phyloP scores from a whole-genome alignment of 2,329 filamentous ascomycete species.

The Bipolaris cookei region DNA sequence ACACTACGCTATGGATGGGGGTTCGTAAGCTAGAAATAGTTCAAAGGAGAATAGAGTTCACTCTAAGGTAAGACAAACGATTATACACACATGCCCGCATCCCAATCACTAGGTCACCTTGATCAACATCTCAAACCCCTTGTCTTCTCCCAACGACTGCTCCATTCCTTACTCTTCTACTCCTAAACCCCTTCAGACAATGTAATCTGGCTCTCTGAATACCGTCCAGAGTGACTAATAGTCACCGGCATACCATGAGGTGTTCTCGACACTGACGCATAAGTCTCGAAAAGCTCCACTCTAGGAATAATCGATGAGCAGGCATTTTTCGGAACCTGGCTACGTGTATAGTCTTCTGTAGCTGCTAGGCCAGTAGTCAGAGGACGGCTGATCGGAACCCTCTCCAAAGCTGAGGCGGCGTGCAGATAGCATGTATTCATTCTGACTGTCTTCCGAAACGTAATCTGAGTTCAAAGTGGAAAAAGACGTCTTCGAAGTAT shows the following conservation, averaged over 20 bases:
- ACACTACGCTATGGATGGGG: no score
- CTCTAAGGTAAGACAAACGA: no score
- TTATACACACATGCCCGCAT: not conserved
- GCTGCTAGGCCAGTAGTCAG: not conserved
- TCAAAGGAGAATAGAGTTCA: no score
- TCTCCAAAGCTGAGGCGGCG: constrained; percentile 9
- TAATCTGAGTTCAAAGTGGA: not conserved
- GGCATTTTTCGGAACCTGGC: not conserved
- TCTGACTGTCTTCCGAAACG: not conserved
- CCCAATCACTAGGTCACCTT: not conserved
- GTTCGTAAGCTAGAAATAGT: no score
- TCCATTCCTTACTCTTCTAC: not conserved
- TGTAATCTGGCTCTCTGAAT: not conserved
- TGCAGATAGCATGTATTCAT: not conserved
- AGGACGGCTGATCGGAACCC: not conserved
- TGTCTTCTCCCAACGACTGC: not conserved
- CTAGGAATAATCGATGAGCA: no score
- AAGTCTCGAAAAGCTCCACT: not conserved
- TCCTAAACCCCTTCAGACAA: not conserved
- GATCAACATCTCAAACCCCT: not conserved
- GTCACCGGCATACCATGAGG: not conserved
- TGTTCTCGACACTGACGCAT: not conserved
- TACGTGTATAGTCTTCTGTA: not conserved
- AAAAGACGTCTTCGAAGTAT: not conserved
- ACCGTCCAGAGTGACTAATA: not conserved